Percentiles rank a stretch among this genome's conserved stretches.
Evolutionary conservation across 192 early-diverging fungal species (phyloP).

Genomic region (Coemansia sp.): DNA sequence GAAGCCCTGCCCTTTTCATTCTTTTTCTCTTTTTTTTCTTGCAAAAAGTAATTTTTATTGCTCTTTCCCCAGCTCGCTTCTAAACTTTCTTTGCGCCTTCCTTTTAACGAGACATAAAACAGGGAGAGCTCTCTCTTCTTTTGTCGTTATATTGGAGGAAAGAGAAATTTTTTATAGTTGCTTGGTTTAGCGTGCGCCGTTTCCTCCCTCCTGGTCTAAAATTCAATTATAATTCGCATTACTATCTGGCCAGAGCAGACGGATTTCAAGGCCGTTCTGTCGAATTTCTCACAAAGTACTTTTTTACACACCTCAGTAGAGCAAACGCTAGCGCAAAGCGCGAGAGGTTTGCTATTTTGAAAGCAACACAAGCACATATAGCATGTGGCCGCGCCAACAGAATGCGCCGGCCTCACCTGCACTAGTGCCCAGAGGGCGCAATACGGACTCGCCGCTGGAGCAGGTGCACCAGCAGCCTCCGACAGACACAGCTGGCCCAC

Average conservation of each 20-base stretch:
- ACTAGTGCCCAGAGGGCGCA: background rate
- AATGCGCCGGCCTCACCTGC: slow-evolving; percentile 6
- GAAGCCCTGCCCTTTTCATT: background rate
- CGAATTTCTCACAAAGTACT: background rate
- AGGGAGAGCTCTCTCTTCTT: background rate
- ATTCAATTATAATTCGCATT: background rate
- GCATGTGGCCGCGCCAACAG: slow-evolving; percentile 11
- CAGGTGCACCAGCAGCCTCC: background rate
- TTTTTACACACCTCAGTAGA: background rate
- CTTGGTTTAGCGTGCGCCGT: background rate
- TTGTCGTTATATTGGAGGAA: background rate
- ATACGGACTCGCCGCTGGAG: background rate
- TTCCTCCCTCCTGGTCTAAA: background rate
- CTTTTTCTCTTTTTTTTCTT: background rate
- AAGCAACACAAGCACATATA: background rate
- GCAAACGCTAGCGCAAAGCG: background rate
- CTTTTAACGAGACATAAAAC: background rate
- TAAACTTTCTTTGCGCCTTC: background rate
- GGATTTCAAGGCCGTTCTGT: background rate
- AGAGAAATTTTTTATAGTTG: background rate
- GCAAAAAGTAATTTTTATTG: background rate
- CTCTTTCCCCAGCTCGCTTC: background rate
- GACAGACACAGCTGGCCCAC: background rate
- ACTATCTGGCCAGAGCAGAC: background rate
- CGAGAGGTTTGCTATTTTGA: too few species aligned